Evolutionary conservation across 2,329 filamentous ascomycete genomes (phyloP).

Genomic region (Parastagonospora nodorum): DNA sequence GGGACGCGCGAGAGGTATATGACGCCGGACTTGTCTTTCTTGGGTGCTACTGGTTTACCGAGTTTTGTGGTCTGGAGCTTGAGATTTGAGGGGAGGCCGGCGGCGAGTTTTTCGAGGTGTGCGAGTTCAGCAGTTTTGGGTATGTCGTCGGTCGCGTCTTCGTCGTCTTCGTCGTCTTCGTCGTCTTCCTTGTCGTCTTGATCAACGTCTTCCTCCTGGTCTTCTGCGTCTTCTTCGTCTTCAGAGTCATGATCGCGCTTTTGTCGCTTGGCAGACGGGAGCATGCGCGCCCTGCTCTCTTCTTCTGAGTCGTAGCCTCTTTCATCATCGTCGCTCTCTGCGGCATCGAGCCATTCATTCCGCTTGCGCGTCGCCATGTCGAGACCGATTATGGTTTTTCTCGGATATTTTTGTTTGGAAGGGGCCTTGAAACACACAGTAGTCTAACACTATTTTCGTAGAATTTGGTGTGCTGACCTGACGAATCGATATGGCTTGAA

Average conservation of each 20-base stretch:
- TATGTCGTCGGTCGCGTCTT: slow-evolving; percentile 24
- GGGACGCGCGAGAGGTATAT: slow-evolving; percentile 84
- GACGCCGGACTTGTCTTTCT: slow-evolving; percentile 76
- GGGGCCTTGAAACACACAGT: not conserved
- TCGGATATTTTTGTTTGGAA: not conserved
- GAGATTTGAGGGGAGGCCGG: slow-evolving; percentile 42
- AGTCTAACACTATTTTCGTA: not conserved
- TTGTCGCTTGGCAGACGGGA: slow-evolving; percentile 65
- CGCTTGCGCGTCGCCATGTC: slow-evolving; percentile 68
- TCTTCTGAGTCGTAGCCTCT: slow-evolving; percentile 71
- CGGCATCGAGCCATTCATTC: slow-evolving; percentile 70
- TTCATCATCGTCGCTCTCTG: slow-evolving; percentile 51
- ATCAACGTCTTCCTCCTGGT: slow-evolving; percentile 29
- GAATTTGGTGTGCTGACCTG: not conserved
- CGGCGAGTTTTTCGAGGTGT: slow-evolving; percentile 38
- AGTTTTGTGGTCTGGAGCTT: slow-evolving; percentile 34
- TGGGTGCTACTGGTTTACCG: slow-evolving; percentile 49
- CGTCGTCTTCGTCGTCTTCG: slow-evolving; percentile 16
- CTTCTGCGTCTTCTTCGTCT: slow-evolving; percentile 15
- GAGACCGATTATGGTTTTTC: too few relatives aligned
- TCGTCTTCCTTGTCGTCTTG: slow-evolving; percentile 18
- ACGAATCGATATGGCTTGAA: not conserved
- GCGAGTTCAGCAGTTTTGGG: slow-evolving; percentile 36
- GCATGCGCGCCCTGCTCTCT: slow-evolving; percentile 65
- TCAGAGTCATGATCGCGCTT: slow-evolving; percentile 57